Percentiles rank a stretch among this genome's conserved stretches.
Evolutionary conservation across 148 eudicot species (phyloP).

Genomic region (Oxyria digyna): DNA sequence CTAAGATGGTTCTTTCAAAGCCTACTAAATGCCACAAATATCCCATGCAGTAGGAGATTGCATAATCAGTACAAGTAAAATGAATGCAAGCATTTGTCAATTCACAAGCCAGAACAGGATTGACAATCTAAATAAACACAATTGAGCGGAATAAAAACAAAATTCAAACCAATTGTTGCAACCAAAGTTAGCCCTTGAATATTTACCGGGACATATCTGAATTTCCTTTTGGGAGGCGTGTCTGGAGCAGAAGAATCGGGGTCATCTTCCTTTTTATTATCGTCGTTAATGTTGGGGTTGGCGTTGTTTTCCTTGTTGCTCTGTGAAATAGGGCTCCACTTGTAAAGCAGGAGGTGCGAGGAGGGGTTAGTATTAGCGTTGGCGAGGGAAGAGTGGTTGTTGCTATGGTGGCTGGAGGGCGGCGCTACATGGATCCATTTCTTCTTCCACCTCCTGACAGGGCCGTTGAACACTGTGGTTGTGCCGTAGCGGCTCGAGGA

Average conservation of each 20-base stretch:
- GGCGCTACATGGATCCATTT: constrained; percentile 63
- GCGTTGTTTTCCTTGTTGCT: constrained; percentile 17
- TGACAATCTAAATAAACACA: not conserved
- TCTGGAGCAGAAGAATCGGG: constrained; percentile 12
- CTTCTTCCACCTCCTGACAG: constrained; percentile 89
- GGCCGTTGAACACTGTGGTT: constrained; percentile 69
- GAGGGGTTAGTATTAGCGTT: constrained; percentile 15
- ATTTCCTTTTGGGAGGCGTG: constrained; percentile 46
- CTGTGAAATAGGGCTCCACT: constrained; percentile 58
- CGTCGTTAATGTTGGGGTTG: constrained; percentile 3
- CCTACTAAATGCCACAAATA: not conserved
- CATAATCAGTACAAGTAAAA: not conserved
- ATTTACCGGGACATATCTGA: constrained; percentile 80
- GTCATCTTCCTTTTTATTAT: constrained; percentile 10
- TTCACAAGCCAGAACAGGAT: not conserved
- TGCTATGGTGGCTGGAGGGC: constrained; percentile 14
- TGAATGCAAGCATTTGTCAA: not conserved
- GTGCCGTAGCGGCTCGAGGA: too few relatives aligned
- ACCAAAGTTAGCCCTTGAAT: not conserved
- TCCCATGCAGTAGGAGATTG: not conserved
- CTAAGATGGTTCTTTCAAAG: not conserved
- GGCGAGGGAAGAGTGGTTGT: constrained; percentile 8
- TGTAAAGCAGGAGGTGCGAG: constrained; percentile 48
- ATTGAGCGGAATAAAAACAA: not conserved
- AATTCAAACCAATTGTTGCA: not conserved